Evolutionary conservation across 768 basidiomycete genomes (phyloP).

Genomic region (Asterophora parasitica): DNA sequence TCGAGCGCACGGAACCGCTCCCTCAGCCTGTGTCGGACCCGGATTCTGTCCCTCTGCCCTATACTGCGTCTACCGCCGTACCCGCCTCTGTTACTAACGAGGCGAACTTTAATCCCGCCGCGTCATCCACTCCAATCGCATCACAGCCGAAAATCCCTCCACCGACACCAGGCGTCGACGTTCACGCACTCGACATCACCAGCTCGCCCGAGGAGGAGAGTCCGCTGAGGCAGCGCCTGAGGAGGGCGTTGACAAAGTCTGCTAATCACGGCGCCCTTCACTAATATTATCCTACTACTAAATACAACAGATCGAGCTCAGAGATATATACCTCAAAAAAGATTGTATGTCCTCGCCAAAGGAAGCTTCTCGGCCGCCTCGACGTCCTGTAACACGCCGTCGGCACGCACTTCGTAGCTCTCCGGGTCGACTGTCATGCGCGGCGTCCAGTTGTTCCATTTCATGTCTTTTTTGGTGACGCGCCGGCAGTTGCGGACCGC

Average conservation of each 20-base stretch:
- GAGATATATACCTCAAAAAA: slow-evolving; percentile 57
- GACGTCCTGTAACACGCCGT: slow-evolving; percentile 73
- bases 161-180: not conserved
- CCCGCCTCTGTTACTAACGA: no score
- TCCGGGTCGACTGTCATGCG: slow-evolving; percentile 90
- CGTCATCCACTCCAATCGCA: no score
- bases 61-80: no score
- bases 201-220: slow-evolving; percentile 18
- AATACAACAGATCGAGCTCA: no score
- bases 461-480: slow-evolving; percentile 87
- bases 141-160: no score
- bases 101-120: no score
- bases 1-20: slow-evolving; percentile 10
- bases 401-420: slow-evolving; percentile 80
- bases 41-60: not conserved
- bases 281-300: no score
- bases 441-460: slow-evolving; percentile 82
- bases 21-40: no score
- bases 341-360: slow-evolving; percentile 68
- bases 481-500: slow-evolving; percentile 73
- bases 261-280: slow-evolving; percentile 1
- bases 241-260: slow-evolving; percentile 22
- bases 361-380: slow-evolving; percentile 68
- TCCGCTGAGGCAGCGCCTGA: slow-evolving; percentile 24
- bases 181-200: slow-evolving; percentile 12